phyloP scores from a whole-genome alignment of 176 grass and related monocot genomes.

The Musa itinerans region DNA sequence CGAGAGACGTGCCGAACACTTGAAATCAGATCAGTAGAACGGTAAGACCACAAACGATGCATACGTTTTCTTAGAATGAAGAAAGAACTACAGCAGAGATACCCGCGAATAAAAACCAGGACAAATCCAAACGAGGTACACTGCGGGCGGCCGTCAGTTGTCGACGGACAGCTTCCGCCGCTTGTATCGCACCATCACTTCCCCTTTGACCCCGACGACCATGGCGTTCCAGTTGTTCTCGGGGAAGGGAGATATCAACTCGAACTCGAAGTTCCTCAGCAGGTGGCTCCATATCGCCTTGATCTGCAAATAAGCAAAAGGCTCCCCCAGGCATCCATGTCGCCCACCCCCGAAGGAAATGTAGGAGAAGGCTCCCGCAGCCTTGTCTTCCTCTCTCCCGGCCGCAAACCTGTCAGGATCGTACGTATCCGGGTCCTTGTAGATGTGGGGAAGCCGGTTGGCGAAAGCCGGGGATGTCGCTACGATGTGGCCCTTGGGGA shows the following conservation, averaged over 20 bases:
- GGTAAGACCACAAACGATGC: neutral
- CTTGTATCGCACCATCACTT: slow-evolving; percentile 87
- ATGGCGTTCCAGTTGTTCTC: slow-evolving; percentile 90
- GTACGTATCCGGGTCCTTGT: slow-evolving; percentile 68
- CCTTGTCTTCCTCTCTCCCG: slow-evolving; percentile 88
- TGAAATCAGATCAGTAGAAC: too few relatives aligned
- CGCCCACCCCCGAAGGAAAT: slow-evolving; percentile 85
- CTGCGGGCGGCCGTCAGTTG: neutral
- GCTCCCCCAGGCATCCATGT: slow-evolving; percentile 85
- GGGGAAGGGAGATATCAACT: slow-evolving; percentile 78
- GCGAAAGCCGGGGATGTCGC: slow-evolving; percentile 81
- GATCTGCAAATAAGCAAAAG: slow-evolving; percentile 91
- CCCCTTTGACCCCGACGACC: slow-evolving; percentile 79
- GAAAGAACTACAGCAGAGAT: neutral
- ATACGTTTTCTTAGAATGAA: neutral
- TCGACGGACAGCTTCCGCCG: slow-evolving; percentile 57
- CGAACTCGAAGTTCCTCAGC: slow-evolving; percentile 92
- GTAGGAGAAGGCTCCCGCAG: slow-evolving; percentile 79
- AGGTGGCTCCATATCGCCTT: slow-evolving; percentile 91
- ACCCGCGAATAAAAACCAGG: neutral
- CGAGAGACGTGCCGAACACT: neutral
- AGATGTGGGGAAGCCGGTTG: slow-evolving; percentile 81
- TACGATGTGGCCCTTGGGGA: slow-evolving; percentile 93
- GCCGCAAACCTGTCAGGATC: slow-evolving; percentile 64
- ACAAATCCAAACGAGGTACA: neutral